Evolutionary conservation across 2,329 filamentous ascomycete species (phyloP), one percentile per base, ranked within the genome.

Genomic region (Ophiocordyceps unilateralis): DNA sequence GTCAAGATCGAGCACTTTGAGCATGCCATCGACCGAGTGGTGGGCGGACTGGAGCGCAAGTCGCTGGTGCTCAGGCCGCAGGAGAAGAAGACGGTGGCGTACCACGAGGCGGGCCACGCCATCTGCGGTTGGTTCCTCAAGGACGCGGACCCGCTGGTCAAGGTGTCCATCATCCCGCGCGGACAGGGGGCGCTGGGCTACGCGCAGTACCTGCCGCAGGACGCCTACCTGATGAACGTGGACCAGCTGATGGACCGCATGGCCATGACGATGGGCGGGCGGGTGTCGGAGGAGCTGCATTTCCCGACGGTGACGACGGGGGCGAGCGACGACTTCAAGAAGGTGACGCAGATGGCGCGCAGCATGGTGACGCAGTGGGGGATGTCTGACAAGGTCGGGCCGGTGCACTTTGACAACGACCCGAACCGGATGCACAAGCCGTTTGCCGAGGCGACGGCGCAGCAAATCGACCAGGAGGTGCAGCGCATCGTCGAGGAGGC

Each of bases 281-380:
- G 91, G 50, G 83, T 98, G 21, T 91, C 83, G 19, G 91, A 98
- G 65, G 91, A 98, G 63, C 67, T 98, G 8, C 89, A 98, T 65
- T 98, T 98, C 64, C 81, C 91, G 28, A 93, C 87, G 0, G 91
- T 98, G 19, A 98, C 91, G 2, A 91, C 84, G 40, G 91, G 91
- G 45, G 91, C 89, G 19, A 88, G 81, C 43, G 91, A 96, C 60
- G 91, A 98, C 60, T 98, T 98, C 74, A 89, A 91, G 65, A 98
- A 98, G 67, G 91, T 96, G 36, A 95, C 91, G 2, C 76, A 80
- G 44, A 89, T 95, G 83, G 93, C 91, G 4, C 93, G 84, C 17
- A 81, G 83, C 48, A 98, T 98, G 91, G 91, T 98, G 24, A 98
- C 89, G n/a, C 85, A 94, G 61, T 98, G 87, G 81, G 91, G 91